Base-by-base conservation (phyloP, 768 basidiomycete species). In the Atractiella rhizophila region DNA sequence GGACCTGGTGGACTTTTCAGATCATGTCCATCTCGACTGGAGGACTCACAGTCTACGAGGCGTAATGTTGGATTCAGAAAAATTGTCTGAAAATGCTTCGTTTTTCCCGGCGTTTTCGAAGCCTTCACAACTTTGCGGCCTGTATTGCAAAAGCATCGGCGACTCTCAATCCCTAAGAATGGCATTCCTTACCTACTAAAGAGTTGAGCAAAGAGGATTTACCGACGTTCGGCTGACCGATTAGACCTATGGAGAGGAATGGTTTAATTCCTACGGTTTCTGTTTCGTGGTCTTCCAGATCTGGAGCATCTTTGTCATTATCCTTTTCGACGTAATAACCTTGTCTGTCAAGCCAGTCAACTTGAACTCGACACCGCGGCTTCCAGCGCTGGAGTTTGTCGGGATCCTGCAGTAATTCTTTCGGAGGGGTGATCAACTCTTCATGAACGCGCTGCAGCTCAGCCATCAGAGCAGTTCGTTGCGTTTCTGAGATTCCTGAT, bases 1-100 rank as follows among this genome's bases (percentile, higher is more conserved):
- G 88, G 88, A 52, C n/a, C n/a, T n/a, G n/a, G n/a, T n/a, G n/a
- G n/a, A n/a, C n/a, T n/a, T n/a, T n/a, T n/a, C n/a, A n/a, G n/a
- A n/a, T n/a, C n/a, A n/a, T n/a, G n/a, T n/a, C n/a, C n/a, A n/a
- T n/a, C n/a, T n/a, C n/a, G n/a, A n/a, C n/a, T n/a, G n/a, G n/a
- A n/a, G n/a, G n/a, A n/a, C n/a, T n/a, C n/a, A n/a, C 88, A 96
- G 58, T 96, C 88, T 28, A 83, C 81, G 8, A 96, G 67, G 34
- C 82, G 76, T 46, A 96, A 68, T 46, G 81, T 72, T 2, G 67
- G 59, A 20, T 79, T 82, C 74, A 75, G 80, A 57, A 76, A 88
- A 31, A 88, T 67, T 0, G 86, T 94, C 57, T 94, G 51, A 6
- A 54, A 40, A 0, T 47, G 44, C 33, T 54, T 54, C 12, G 51